Evolutionary conservation across 176 grass and related monocot genomes (phyloP).

Genomic region (Typha latifolia): DNA sequence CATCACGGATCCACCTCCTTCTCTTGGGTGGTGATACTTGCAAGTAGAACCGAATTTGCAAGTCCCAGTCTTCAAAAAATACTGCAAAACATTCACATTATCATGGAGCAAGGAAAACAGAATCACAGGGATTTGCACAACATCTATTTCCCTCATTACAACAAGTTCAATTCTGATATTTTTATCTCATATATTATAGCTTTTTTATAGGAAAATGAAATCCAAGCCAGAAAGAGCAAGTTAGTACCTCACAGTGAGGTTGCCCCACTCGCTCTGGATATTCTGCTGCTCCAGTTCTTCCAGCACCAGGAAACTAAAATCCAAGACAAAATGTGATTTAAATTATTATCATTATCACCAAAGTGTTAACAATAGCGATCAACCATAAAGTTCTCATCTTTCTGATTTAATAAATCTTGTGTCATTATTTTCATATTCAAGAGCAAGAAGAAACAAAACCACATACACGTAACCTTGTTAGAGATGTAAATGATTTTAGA

Average conservation of each 20-base stretch:
- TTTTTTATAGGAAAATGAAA: neutral
- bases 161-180: too few species aligned
- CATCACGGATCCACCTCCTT: slow-evolving; percentile 30
- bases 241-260: slow-evolving; percentile 61
- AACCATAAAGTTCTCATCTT: too few species aligned
- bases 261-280: slow-evolving; percentile 66
- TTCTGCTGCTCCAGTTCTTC: slow-evolving; percentile 27
- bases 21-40: slow-evolving; percentile 84
- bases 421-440: too few species aligned
- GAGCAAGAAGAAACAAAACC: too few species aligned
- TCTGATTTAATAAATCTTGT: too few species aligned
- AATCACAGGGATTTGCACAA: too few species aligned
- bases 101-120: neutral
- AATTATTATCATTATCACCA: neutral
- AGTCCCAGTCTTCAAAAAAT: slow-evolving; percentile 76
- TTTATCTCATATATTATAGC: neutral
- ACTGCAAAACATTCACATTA: slow-evolving; percentile 35
- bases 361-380: neutral
- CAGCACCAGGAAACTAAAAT: slow-evolving; percentile 19
- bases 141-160: too few species aligned
- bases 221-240: slow-evolving; percentile 4
- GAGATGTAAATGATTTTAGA: too few species aligned
- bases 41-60: slow-evolving; percentile 82
- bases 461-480: too few species aligned
- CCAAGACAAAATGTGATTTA: neutral